Base-by-base conservation (phyloP, 768 basidiomycete species). In the Asterophora parasitica region DNA sequence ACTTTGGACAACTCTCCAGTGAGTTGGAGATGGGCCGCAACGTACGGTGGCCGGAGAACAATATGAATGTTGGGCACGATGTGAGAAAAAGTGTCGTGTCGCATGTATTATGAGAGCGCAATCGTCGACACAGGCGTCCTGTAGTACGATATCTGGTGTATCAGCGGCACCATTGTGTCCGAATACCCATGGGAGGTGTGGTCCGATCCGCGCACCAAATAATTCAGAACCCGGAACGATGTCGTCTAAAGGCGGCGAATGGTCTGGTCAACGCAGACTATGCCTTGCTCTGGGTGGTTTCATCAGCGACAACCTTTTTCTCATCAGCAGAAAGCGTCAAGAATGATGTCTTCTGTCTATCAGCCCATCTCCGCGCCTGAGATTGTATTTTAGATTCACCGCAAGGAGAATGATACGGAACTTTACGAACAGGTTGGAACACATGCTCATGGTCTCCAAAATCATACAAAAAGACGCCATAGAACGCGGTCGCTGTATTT, bases 391-490 rank as follows among this genome's bases (percentile, higher is more conserved):
- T n/a, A 28, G 32, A 23, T 4, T 27, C 34, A 31, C 15, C 39
- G 39, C 42, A 6, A 23, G 41, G 45, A 37, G 41, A 43, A n/a
- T n/a, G 19, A 20, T 42, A 13, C 11, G 15, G 40, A 27, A 41
- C 12, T 23, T 23, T 2, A 71, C 80, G 60, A 52, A 85, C 83
- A 17, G 81, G 79, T 62, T 74, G 76, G 62, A 84, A 87, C 20
- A 85, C 79, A 60, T 87, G 83, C 17, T 87, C 84, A 39, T 71
- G 68, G n/a, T 83, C 79, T 3, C 84, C 84, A 61, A 78, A 86
- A 60, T 87, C 82, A 42, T 78, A 75, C 47, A 81, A 62, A 59
- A 87, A 82, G 16, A 82, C 67, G 2, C 73, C 73, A 52, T 86
- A 87, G 3, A 79, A 32, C 12, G 70, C 59, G n/a, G 75, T 65